Evolutionary conservation across 1,284 basidiomycete genomes (phyloP), one percentile per base, ranked within the genome.

Genomic region (Naganishia liquefaciens): DNA sequence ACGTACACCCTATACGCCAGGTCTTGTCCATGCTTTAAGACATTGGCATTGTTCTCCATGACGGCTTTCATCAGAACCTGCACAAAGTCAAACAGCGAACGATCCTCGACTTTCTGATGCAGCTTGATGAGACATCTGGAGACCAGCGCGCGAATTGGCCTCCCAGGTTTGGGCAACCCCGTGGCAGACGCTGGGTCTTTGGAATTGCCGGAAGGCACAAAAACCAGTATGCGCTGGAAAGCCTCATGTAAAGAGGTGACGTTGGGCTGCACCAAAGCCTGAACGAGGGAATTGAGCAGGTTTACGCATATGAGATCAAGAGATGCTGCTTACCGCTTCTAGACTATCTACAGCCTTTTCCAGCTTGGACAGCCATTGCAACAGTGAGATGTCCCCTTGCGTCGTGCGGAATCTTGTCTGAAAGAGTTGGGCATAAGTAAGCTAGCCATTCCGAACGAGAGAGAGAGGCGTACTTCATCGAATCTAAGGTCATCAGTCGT

Each of bases 61-160:
- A 87, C 86, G 13, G 88, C 83, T 78, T 87, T 91, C 63, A 93
- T 77, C 62, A 93, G 83, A 1, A 83, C 76, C 72, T 92, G 89
- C n/a, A 95, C 76, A 7, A 90, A 88, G 72, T 98, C 94, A 71
- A 93, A 97, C 58, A 96, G 79, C 1, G 88, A 86, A 74, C 87
- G 85, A 2, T 87, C 88, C 74, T 97, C 93, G 69, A 89, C 90
- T 19, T 87, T 84, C 40, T 82, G 84, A 78, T 95, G 94, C n/a
- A 96, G 73, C 23, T 82, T 76, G 60, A 91, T 80, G 50, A 97
- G 79, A 72, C 90, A 92, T 80, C 90, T 83, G 6, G 90, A 86
- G 53, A 89, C 84, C 3, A 92, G 81, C 67, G 89, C 88, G 43
- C 95, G 84, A 55, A 93, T 81, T 2, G 91, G 91, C 25, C 93